Conservation (phyloP, 495 filamentous ascomycete species). For the Talaromyces borbonicus region DNA sequence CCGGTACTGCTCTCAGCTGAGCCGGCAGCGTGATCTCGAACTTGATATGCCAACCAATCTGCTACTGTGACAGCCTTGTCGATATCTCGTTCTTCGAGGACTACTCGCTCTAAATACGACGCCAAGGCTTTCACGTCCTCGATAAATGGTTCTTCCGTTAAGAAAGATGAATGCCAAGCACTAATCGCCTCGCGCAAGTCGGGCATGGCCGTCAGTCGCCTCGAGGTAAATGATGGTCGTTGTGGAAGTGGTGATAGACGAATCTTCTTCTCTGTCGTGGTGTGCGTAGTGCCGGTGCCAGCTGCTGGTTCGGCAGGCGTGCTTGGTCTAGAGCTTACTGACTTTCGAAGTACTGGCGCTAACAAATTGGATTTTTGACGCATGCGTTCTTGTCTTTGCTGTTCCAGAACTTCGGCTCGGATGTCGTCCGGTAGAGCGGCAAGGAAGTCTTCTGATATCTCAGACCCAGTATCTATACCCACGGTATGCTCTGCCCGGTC, state of each 20-base stretch:
- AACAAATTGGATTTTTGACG: conserved; percentile 31
- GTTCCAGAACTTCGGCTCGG: conserved; percentile 62
- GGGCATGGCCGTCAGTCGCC: conserved; percentile 40
- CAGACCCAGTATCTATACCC: conserved; percentile 21
- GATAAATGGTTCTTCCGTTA: conserved; percentile 57
- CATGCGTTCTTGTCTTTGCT: conserved; percentile 52
- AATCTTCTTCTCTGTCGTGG: conserved; percentile 28
- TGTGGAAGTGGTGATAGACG: conserved; percentile 40
- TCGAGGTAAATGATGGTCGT: conserved; percentile 56
- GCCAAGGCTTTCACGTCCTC: conserved; percentile 67
- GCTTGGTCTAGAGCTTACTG: conserved; percentile 9
- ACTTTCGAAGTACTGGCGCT: conserved; percentile 8
- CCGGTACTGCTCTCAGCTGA: conserved; percentile 15
- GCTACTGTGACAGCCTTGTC: conserved; percentile 59
- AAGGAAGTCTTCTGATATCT: conserved; percentile 62
- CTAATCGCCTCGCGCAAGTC: conserved; percentile 53
- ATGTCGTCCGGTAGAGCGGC: conserved; percentile 75
- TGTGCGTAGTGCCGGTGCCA: conserved; percentile 8
- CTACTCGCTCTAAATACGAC: conserved; percentile 57
- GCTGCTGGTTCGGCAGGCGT: conserved; percentile 7
- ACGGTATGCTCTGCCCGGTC: conserved; percentile 13
- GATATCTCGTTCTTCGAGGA: conserved; percentile 64
- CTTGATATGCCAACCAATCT: conserved; percentile 62
- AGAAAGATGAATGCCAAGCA: conserved; percentile 59
- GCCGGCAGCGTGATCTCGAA: conserved; percentile 39